A percentile compares a stretch with the other conserved stretches of the same genome.
These are phyloP conservation scores for Aspergillus aculeatus DNA, from an alignment of 2,329 filamentous ascomycete species.

Conservation along the genomic window DNA sequence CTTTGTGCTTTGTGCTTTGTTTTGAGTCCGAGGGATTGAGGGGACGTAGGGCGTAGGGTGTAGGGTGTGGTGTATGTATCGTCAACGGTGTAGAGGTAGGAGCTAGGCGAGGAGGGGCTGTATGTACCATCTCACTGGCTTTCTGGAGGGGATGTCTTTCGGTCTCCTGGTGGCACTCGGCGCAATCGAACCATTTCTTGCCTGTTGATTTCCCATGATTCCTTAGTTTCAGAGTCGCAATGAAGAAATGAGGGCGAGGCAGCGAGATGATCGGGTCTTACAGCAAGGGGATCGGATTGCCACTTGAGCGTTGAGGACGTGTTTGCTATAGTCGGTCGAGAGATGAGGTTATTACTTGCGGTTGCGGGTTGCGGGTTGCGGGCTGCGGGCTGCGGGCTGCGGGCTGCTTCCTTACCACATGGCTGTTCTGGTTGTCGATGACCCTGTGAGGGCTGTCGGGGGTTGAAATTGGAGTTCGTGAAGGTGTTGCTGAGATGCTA, in stretches of 20 bases:
- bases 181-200: slow-evolving; percentile 98
- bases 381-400: neutral
- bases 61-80: too few relatives aligned
- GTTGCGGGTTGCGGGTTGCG: neutral
- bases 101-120: neutral
- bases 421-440: slow-evolving; percentile 1
- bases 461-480: too few relatives aligned
- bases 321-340: slow-evolving; percentile 65
- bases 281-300: slow-evolving; percentile 94
- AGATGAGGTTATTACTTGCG: neutral
- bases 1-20: too few relatives aligned
- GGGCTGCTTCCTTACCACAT: slow-evolving; percentile 28
- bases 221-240: too few relatives aligned
- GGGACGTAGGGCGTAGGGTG: neutral
- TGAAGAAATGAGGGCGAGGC: too few relatives aligned
- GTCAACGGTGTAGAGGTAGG: too few relatives aligned
- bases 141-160: slow-evolving; percentile 75
- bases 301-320: slow-evolving; percentile 97
- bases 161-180: slow-evolving; percentile 84
- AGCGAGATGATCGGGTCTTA: slow-evolving; percentile 46
- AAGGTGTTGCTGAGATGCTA: too few relatives aligned
- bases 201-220: slow-evolving; percentile 51
- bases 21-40: neutral
- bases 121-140: slow-evolving; percentile 71
- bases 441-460: neutral